Percentiles rank a stretch among this genome's conserved stretches.
Evolutionary conservation across 805 yeast species (phyloP).

Genomic region (Metschnikowia proteae): DNA sequence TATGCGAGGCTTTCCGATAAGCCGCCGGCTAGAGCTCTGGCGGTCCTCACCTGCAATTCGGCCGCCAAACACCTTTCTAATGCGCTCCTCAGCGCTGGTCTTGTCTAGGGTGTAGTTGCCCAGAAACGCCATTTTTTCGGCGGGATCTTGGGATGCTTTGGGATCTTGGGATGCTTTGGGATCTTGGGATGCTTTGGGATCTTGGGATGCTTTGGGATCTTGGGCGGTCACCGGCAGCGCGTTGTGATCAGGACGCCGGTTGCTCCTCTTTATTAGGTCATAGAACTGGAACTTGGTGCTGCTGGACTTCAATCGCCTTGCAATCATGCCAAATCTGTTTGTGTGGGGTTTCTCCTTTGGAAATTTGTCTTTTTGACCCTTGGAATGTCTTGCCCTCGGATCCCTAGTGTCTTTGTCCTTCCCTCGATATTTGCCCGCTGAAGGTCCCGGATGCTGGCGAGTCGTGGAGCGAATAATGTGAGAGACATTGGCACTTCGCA

Average conservation of each 20-base stretch:
- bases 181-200: neutral
- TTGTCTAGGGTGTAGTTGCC: constrained; percentile 3
- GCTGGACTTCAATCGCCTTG: neutral
- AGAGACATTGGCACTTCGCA: neutral
- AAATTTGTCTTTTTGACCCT: too few species aligned
- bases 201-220: neutral
- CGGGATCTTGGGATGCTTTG: neutral
- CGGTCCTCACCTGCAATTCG: constrained; percentile 52
- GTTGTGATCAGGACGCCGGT: constrained; percentile 26
- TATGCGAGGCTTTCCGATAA: constrained; percentile 33
- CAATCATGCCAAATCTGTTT: neutral
- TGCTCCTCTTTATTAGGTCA: constrained; percentile 35
- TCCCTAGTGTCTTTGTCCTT: too few species aligned
- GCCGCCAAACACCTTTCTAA: constrained; percentile 52
- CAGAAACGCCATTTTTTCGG: neutral
- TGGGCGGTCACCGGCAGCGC: constrained; percentile 6
- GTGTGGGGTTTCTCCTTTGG: neutral
- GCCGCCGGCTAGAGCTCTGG: constrained; percentile 33
- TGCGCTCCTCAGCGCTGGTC: constrained; percentile 43
- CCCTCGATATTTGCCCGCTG: too few species aligned
- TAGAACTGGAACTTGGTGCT: constrained; percentile 27
- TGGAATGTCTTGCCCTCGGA: too few species aligned
- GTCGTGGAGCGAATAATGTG: neutral
- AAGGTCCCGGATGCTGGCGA: too few species aligned
- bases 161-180: neutral